Base-by-base conservation (phyloP, 176 grass and related monocot species). In the Triticum timopheevii region DNA sequence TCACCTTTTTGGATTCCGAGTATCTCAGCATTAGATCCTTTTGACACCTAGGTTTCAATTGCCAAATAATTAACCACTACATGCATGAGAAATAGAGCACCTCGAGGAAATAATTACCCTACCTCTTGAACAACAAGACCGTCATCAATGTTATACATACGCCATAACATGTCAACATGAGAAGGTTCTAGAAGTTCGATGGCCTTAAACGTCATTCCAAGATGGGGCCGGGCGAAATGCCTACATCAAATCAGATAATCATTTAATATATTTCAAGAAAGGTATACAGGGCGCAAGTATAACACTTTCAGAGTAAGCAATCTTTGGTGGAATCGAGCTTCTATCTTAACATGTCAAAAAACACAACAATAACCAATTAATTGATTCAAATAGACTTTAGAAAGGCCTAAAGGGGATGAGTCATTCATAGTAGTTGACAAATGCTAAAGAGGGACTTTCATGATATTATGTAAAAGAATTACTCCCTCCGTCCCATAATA, bases 101-200 rank as follows among this genome's bases (percentile, higher is more conserved):
- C 12, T 66, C 30, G 3, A 69, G 10, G 15, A 69, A 82, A 19
- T 13, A 0, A 33, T 2, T 68, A 7, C n/a, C 68, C 42, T 69
- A 82, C 80, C 42, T 69, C 28, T 82, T 69, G 27, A 82, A 82
- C 80, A 15, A 82, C n/a, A 82, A 82, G 80, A 31, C 79, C 64
- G 2, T 69, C 40, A 34, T 68, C 64, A 50, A 52, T 82, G 42
- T 47, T 34, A 34, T 4, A 82, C 6, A 22, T 22, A 17, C 16
- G 3, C 42, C 27, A 34, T 82, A 82, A 69, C 45, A 13, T 49
- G 30, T 82, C 80, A 47, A 69, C 11, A 33, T 52, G 12, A 22
- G 27, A 10, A 82, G 63, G 24, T 3, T 82, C 27, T 49, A 82
- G 42, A 69, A 82, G 65, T 27, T 82, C 34, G 6, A 82, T 82